A percentile compares a stretch with the other conserved stretches of the same genome.
Conservation (phyloP, 768 basidiomycete species). For the Trametes meyenii region DNA sequence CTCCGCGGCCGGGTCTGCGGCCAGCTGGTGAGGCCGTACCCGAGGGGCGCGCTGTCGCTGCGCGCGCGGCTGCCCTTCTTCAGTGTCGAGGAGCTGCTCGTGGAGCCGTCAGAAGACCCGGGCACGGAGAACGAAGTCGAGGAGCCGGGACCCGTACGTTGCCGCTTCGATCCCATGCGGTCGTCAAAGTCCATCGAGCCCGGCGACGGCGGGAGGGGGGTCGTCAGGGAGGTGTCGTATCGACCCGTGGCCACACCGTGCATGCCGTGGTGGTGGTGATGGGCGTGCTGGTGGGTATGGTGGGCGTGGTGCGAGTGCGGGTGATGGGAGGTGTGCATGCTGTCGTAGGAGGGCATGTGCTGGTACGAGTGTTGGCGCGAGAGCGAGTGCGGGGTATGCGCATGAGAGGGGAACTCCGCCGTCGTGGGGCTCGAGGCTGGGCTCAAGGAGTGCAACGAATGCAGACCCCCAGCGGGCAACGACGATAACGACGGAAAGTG, state of each 20-base stretch:
- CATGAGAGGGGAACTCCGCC: constrained; percentile 47
- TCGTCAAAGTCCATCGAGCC: constrained; percentile 37
- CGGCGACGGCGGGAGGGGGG: constrained; percentile 39
- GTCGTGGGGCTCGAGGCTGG: constrained; percentile 58
- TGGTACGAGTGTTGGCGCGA: constrained; percentile 60
- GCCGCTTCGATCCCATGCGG: constrained; percentile 49
- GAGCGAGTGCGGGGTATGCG: constrained; percentile 44
- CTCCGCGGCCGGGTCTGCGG: constrained; percentile 39
- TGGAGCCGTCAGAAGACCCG: constrained; percentile 15
- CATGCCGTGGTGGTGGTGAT: constrained; percentile 31
- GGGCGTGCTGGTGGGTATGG: constrained; percentile 55
- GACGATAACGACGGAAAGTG: constrained; percentile 40
- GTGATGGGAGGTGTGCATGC: constrained; percentile 24
- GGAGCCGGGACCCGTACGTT: constrained; percentile 42
- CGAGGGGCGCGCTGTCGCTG: constrained; percentile 70
- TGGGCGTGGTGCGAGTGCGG: constrained; percentile 41
- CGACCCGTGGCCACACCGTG: constrained; percentile 30
- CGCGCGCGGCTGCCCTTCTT: constrained; percentile 49
- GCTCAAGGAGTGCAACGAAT: constrained; percentile 50
- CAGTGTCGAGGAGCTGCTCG: constrained; percentile 12
- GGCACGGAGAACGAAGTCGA: constrained; percentile 17
- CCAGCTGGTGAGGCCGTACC: constrained; percentile 47
- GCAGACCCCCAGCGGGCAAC: constrained; percentile 42
- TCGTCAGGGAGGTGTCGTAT: constrained; percentile 32
- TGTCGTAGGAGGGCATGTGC: constrained; percentile 3